A percentile compares a stretch with the other conserved stretches of the same genome.
phyloP scores from a whole-genome alignment of 2,329 filamentous ascomycete species.

The Ophiostoma piceae region DNA sequence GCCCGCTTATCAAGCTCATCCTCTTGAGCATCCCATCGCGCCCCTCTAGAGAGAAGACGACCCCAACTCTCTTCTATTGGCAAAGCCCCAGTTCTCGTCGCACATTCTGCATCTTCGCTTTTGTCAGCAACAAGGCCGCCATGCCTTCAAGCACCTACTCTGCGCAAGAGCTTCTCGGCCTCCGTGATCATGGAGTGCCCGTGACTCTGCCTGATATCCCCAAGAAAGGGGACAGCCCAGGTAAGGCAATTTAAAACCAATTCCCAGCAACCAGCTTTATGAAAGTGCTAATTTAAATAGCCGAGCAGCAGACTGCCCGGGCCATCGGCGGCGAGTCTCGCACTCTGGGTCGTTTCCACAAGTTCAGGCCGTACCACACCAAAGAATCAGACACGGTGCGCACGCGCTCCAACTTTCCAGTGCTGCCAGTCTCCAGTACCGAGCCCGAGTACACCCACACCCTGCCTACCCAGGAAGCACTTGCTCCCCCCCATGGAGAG shows the following conservation, averaged over 20 bases:
- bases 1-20: conserved; percentile 25
- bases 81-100: conserved; percentile 21
- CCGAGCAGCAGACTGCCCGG: conserved; percentile 4
- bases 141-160: conserved; percentile 27
- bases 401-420: conserved; percentile 34
- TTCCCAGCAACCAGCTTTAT: too few species aligned
- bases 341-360: conserved; percentile 22
- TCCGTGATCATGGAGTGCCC: conserved; percentile 21
- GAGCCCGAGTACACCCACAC: conserved; percentile 33
- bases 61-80: conserved; percentile 26
- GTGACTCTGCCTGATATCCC: conserved; percentile 20
- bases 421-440: conserved; percentile 32
- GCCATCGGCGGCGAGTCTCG: conserved; percentile 17
- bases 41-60: not conserved
- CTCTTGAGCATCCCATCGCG: conserved; percentile 24
- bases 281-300: not conserved
- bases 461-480: conserved; percentile 21
- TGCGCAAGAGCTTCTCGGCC: conserved; percentile 26
- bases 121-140: conserved; percentile 18
- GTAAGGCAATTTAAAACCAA: conserved; percentile 18
- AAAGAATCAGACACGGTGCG: not conserved
- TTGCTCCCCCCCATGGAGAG: conserved; percentile 28
- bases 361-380: conserved; percentile 20
- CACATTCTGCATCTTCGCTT: conserved; percentile 26
- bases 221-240: conserved; percentile 21